These are phyloP conservation scores for Triticum monococcum DNA, from an alignment of 176 grass and related monocot species.

Conservation along the genomic window DNA sequence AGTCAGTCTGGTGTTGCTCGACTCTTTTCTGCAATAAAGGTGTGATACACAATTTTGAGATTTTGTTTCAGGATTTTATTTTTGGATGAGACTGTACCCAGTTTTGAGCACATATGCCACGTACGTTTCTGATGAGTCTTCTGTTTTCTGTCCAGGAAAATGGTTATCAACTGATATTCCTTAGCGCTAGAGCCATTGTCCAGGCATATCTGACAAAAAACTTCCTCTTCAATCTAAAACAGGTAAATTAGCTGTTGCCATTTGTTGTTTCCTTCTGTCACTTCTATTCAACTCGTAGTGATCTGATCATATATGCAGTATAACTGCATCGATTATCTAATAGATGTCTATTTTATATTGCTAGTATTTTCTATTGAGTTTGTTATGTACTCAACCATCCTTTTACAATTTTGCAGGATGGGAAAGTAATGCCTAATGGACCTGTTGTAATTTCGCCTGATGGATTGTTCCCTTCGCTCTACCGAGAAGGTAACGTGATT, in stretches of 20 bases:
- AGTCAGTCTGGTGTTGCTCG: slow-evolving; percentile 93
- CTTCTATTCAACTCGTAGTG: background rate
- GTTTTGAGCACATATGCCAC: slow-evolving; percentile 5
- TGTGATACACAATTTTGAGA: slow-evolving; percentile 10
- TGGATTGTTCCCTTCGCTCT: slow-evolving; percentile 95
- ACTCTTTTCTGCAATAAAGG: slow-evolving; percentile 96
- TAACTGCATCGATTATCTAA: background rate
- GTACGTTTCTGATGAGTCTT: slow-evolving; percentile 3
- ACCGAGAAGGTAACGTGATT: slow-evolving; percentile 75
- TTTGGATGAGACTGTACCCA: background rate
- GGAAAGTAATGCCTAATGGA: slow-evolving; percentile 89
- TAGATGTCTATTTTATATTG: slow-evolving; percentile 7
- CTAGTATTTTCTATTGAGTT: background rate
- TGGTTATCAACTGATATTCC: slow-evolving; percentile 94
- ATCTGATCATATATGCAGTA: slow-evolving; percentile 3
- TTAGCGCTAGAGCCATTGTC: slow-evolving; percentile 98
- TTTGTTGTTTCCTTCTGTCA: background rate
- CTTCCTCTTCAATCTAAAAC: slow-evolving; percentile 96
- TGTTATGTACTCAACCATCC: background rate
- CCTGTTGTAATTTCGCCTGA: slow-evolving; percentile 99
- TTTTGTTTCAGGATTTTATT: background rate
- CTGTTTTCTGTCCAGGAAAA: slow-evolving; percentile 76
- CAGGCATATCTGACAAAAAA: slow-evolving; percentile 98
- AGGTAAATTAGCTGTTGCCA: slow-evolving; percentile 43
- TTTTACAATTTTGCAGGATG: slow-evolving; percentile 67